A percentile compares a stretch with the other conserved stretches of the same genome.
phyloP scores from a whole-genome alignment of 768 basidiomycete species.

The Phanerodontia chrysosporium region DNA sequence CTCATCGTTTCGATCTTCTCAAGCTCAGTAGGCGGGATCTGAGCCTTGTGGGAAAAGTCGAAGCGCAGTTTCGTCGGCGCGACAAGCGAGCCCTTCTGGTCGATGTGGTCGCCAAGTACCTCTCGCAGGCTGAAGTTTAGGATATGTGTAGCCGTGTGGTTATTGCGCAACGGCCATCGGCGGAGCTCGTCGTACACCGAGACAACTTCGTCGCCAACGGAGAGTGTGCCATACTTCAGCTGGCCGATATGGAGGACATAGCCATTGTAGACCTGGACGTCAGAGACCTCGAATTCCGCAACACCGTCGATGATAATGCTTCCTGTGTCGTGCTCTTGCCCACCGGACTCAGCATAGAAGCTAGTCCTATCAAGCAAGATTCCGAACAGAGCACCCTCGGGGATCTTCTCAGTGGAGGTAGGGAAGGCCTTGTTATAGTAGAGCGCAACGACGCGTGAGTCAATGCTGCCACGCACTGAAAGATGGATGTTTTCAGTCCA shows the following conservation, averaged over 20 bases:
- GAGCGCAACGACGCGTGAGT: conserved; percentile 74
- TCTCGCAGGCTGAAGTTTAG: conserved; percentile 93
- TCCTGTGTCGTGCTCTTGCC: conserved; percentile 96
- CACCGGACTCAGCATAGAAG: conserved; percentile 97
- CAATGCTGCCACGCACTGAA: conserved; percentile 80
- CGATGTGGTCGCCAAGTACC: conserved; percentile 93
- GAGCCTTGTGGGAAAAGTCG: conserved; percentile 96
- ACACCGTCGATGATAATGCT: conserved; percentile 89
- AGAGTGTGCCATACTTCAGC: conserved; percentile 83
- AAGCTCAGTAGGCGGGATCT: conserved; percentile 73
- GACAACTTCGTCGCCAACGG: conserved; percentile 76
- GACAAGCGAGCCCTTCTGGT: conserved; percentile 97
- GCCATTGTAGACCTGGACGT: conserved; percentile 92
- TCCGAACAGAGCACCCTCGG: conserved; percentile 70
- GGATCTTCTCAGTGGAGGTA: conserved; percentile 59
- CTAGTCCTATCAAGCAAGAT: conserved; percentile 87
- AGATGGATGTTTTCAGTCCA: no score
- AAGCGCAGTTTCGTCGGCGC: conserved; percentile 95
- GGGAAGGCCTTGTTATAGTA: conserved; percentile 79
- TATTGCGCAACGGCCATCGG: conserved; percentile 93
- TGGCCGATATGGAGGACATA: conserved; percentile 92
- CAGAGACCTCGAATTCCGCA: conserved; percentile 89
- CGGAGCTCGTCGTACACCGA: conserved; percentile 94
- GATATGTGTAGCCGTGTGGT: conserved; percentile 98
- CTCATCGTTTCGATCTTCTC: conserved; percentile 79